Evolutionary conservation across 176 grass and related monocot genomes (phyloP).

Genomic region (Tillandsia leiboldiana): DNA sequence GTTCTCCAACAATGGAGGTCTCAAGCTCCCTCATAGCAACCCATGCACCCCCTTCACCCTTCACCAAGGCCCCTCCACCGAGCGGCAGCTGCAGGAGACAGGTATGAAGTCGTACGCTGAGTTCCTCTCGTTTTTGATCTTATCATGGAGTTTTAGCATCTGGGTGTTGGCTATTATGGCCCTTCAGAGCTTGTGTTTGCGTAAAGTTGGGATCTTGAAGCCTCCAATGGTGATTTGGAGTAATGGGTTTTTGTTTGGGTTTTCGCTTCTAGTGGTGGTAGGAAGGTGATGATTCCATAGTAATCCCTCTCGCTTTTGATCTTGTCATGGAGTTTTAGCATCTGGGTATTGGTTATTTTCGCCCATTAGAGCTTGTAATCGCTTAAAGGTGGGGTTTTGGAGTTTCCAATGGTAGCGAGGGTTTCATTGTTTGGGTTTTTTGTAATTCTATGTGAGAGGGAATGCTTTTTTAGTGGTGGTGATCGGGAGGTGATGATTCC

Average conservation of each 20-base stretch:
- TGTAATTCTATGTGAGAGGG: constrained; percentile 47
- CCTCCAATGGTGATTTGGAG: too few species aligned
- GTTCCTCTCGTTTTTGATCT: neutral
- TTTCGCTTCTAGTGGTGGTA: too few species aligned
- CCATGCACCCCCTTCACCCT: constrained; percentile 26
- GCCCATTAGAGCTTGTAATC: neutral
- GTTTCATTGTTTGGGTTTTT: neutral
- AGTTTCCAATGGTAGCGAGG: too few species aligned
- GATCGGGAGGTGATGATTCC: too few species aligned
- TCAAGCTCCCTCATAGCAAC: constrained; percentile 38
- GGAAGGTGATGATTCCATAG: too few species aligned
- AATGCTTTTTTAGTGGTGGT: constrained; percentile 9
- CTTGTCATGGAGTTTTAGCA: neutral
- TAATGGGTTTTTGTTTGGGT: neutral
- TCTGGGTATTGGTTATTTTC: neutral
- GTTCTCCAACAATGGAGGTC: constrained; percentile 14
- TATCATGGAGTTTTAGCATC: neutral
- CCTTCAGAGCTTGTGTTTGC: neutral
- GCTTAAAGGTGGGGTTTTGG: constrained; percentile 2
- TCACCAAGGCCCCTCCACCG: constrained; percentile 26
- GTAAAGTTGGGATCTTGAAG: constrained; percentile 5
- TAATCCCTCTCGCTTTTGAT: neutral
- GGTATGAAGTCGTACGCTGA: constrained; percentile 18
- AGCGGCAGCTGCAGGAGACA: constrained; percentile 35
- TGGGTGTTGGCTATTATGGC: neutral